Base-by-base conservation (phyloP, 108 stramenopile genomes). In the Pinguiococcus pyrenoidosus region DNA sequence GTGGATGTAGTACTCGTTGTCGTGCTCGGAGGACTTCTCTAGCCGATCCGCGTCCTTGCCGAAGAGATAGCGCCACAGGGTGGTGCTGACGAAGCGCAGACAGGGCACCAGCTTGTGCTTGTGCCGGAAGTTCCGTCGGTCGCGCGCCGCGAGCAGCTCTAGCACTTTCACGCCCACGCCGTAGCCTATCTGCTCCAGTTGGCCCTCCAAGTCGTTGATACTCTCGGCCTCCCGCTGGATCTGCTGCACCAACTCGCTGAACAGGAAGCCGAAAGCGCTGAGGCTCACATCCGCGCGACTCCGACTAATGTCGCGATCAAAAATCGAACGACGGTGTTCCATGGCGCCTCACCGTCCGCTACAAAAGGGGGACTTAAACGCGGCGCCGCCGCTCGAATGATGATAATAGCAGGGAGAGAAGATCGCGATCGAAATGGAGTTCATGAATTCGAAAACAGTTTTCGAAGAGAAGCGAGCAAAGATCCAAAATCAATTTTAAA, bases 171-270 rank as follows among this genome's bases (percentile, higher is more conserved):
- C 65, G 18, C 92, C 92, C 29, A 94, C 85, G 4, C 82, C 81
- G 44, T 86, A 91, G 21, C 92, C 92, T 6, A 79, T 69, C 29
- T 80, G 79, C 56, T 89, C 86, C 24, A 94, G 69, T 33, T 66
- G 66, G 29, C 81, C 62, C 69, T 94, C 92, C 38, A 94, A 71
- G 54, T 89, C 89, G 12, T 77, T 76, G 45, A 91, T 83, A 37
- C 78, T 80, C 28, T 74, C 68, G n/a, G 85, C 87, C 12, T 85
- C 74, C 38, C 68, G 75, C 56, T 91, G 86, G 66, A 85, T 81
- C 70, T 89, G 85, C 66, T 94, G 89, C 6, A 94, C 92, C 57
- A 94, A 68, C 64, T 94, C 92, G 0, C 81, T 83, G 53, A 86
- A 91, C 5, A 94, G 64, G 66, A 87, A 87, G 33, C 83, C 80